Evolutionary conservation across 2,329 filamentous ascomycete genomes (phyloP), one percentile per base, ranked within the genome.

Genomic region (Sporothrix pallida): DNA sequence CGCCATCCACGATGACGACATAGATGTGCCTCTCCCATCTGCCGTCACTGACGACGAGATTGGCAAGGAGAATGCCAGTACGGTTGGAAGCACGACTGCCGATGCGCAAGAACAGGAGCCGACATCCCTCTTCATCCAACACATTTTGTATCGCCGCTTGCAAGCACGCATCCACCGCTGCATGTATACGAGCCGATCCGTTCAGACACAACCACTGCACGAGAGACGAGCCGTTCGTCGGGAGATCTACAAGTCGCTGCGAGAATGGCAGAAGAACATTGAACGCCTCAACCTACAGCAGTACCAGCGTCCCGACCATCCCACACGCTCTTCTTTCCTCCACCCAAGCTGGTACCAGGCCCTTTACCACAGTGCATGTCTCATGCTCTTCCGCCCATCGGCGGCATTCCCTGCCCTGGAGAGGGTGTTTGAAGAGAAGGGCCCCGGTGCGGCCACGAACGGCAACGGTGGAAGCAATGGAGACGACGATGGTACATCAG

Each of bases 1-100:
- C 17, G 44, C 70, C 10, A 72, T 72, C 44, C 70, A 72, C 31
- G 70, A 72, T n/a, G 70, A 72, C 31, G 70, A 72, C 23, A 71
- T 65, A 13, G 70, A 67, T 9, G 70, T 72, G 26, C 60, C 60
- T 0, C 26, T 72, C 1, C 58, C 70, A 4, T 67, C 58, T 3
- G 23, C 60, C 0, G 70, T 26, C 48, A 26, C 42, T 8, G 70
- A 72, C 31, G 70, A 65, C 8, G 70, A 72, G 3, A 67, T 56
- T 46, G 48, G 58, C 48, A 23, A 44, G 6, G 31, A 63, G 10
- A 44, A 13, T 9, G 60, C 17, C 8, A 63, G 37, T 15, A 63
- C 60, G 3, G 37, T 44, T 0, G 60, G 37, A n/a, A 63, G 60
- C 17, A 44, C 60, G 7, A 5, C 60, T 37, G 15, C 7, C 4